Base-by-base conservation (phyloP, 2,329 filamentous ascomycete species). In the Byssochlamys sp. region DNA sequence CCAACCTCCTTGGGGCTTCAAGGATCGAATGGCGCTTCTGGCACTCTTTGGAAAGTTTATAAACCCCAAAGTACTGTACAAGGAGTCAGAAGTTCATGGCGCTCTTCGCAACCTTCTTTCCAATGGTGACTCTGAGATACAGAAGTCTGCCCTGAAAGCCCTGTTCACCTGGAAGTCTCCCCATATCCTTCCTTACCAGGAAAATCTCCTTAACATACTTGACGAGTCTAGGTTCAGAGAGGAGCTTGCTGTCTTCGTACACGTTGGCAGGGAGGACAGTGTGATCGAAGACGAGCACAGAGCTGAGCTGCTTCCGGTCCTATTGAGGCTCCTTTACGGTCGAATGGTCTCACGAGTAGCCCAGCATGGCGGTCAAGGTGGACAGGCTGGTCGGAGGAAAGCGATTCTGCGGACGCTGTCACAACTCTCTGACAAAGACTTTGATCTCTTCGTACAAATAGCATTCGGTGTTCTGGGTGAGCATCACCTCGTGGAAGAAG, bases 211-310 rank as follows among this genome's bases (percentile, higher is more conserved):
- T 60, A 91, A 90, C 65, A 79, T 99, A 1, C 81, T 97, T 7
- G 94, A 99, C 63, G 94, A 97, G 61, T 86, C 89, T 26, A 84
- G 89, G 53, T 96, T 97, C 75, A 90, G 91, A 67, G 94, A 97
- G 67, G 92, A 97, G 69, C 81, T 99, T n/a, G 87, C 90, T 0
- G 84, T 94, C 3, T 88, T 99, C 62, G 81, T 99, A 55, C 87
- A 90, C 67, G 83, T 87, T 14, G 86, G 89, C 19, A 68, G 75
- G 26, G 77, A 84, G 45, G 78, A 82, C 59, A 85, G 85, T 58
- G 75, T 86, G 56, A 87, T 96, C 62, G 85, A 86, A 63, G 77
- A 85, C 5, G 83, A 87, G 54, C 90, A 99, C 67, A 84, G 88
- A 7, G 67, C 77, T 2, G 82, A 84, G 52, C 74, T 96, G 35